Evolutionary conservation across 192 early-diverging fungal genomes (phyloP), one percentile per base, ranked within the genome.

Genomic region (Kappamyces sp.): DNA sequence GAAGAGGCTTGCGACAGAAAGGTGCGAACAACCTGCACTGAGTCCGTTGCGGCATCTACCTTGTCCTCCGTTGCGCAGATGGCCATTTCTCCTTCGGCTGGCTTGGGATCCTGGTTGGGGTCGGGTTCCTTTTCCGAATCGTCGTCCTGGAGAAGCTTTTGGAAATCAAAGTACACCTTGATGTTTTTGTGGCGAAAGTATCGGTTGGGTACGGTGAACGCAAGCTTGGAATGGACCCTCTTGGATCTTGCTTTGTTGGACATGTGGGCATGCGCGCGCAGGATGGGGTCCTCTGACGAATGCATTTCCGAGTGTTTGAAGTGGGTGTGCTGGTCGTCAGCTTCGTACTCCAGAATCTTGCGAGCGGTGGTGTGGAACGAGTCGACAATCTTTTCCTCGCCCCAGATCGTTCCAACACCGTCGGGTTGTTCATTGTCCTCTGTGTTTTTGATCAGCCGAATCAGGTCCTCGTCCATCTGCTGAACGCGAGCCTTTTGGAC

Each of bases 1-100:
- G 35, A 42, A 4, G 70, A 72, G 29, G 75, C 68, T 11, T 54
- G 40, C 4, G 77, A 75, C 37, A 69, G 53, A 40, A 67, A 51
- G 5, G 67, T 48, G 4, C 73, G 43, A 12, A 71, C 38, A 11
- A 66, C 54, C 54, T 5, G 32, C 6, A 1, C 30, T 55, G 36
- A 55, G 29, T 55, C 54, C 54, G 31, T 55, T 33, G 3, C 54
- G 14, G 40, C 54, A 5, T 33, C 32, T 38, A 31, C 54, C 54
- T 55, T 43, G 34, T 41, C 34, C 15, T 64, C 53, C 31, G 39
- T 50, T 31, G 29, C 34, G 15, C 2, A 43, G 7, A 52, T 31
- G 1, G 57, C 57, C 49, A 40, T 15, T 14, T 41, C 0, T 15
- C 39, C 60, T 8, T 40, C 9, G 5, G 9, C 54, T 35, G 62